A percentile compares a stretch with the other conserved stretches of the same genome.
phyloP scores from a whole-genome alignment of 148 eudicot species.

The Spergularia marina region DNA sequence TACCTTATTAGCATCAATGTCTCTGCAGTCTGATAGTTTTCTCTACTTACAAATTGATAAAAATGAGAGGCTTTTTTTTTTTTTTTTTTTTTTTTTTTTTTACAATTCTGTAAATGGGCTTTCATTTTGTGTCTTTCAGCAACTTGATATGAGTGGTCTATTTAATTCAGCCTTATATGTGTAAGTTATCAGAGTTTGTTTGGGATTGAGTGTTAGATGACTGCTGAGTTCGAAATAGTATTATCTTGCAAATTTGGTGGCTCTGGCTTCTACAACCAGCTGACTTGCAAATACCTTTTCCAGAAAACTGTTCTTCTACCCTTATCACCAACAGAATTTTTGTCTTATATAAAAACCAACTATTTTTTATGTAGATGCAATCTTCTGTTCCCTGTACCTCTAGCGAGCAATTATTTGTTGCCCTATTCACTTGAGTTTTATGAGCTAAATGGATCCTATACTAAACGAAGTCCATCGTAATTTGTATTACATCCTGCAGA shows the following conservation, averaged over 20 bases:
- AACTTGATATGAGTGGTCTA: background rate
- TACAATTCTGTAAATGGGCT: background rate
- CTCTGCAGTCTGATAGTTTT: background rate
- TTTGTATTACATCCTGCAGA: constrained; percentile 43
- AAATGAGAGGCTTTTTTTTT: no score
- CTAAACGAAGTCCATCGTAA: background rate
- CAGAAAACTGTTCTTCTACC: no score
- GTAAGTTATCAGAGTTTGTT: background rate
- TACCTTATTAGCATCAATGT: background rate
- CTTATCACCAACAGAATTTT: constrained; percentile 9
- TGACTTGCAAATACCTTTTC: background rate
- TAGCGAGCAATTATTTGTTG: background rate
- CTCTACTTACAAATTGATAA: background rate
- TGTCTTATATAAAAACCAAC: background rate
- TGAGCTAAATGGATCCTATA: background rate
- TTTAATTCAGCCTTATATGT: background rate
- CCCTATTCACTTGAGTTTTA: background rate
- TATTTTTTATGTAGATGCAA: background rate
- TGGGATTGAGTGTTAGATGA: background rate
- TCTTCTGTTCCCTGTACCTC: background rate
- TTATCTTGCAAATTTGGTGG: background rate
- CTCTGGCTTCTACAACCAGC: background rate
- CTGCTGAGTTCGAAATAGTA: background rate
- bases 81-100: no score
- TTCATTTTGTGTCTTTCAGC: background rate